These are phyloP conservation scores for Aspergillus quadrilineatus DNA, from an alignment of 2,329 filamentous ascomycete species.

Conservation along the genomic window DNA sequence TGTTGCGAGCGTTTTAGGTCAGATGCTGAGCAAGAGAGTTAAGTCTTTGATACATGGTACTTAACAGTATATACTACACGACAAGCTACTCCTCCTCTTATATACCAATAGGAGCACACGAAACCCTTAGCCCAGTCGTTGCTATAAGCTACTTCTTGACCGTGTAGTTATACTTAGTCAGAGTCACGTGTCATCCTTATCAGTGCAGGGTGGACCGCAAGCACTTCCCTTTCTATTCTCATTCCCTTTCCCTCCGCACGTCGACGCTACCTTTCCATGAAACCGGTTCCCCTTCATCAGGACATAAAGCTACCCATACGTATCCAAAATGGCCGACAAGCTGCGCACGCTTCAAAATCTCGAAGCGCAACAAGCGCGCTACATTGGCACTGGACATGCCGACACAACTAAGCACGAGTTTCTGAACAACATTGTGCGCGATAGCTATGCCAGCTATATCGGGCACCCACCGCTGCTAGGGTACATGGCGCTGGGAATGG, in stretches of 20 bases:
- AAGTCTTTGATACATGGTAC: not conserved
- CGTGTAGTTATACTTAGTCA: not conserved
- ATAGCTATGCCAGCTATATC: constrained; percentile 84
- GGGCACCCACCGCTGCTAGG: constrained; percentile 85
- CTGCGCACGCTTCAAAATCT: constrained; percentile 96
- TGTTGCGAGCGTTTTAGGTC: not conserved
- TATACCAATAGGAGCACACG: too few species aligned
- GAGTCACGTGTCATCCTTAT: not conserved
- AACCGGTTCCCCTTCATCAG: not conserved
- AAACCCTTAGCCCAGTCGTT: too few species aligned
- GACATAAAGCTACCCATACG: not conserved
- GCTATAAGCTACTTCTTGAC: too few species aligned
- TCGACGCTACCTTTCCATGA: not conserved
- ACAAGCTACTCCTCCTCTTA: too few species aligned
- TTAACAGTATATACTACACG: not conserved
- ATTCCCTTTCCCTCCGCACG: too few species aligned
- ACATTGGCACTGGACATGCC: constrained; percentile 91
- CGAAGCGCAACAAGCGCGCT: constrained; percentile 92
- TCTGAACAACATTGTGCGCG: constrained; percentile 91
- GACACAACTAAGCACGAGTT: constrained; percentile 98
- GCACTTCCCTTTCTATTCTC: not conserved
- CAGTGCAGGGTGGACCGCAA: not conserved
- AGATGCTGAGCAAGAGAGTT: not conserved
- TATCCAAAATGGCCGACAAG: constrained; percentile 74
- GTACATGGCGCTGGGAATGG: constrained; percentile 87